phyloP scores from a whole-genome alignment of 179 eudicot genomes.

The Corrigiola litoralis region DNA sequence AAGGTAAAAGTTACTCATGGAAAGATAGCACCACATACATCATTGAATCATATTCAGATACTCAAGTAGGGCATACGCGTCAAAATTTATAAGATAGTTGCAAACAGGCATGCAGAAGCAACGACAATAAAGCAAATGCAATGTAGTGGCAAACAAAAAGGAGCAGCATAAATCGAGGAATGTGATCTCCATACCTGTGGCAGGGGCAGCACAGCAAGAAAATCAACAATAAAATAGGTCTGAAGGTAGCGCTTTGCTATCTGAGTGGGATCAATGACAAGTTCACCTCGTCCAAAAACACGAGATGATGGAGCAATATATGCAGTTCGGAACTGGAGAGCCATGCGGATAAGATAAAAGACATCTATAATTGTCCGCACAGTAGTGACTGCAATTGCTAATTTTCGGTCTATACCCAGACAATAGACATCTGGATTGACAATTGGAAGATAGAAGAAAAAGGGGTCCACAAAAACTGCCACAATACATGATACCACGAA shows the following conservation, averaged over 20 bases:
- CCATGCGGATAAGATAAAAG: constrained; percentile 89
- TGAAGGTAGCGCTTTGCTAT: constrained; percentile 85
- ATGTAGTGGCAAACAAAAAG: neutral
- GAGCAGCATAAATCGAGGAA: neutral
- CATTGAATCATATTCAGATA: too few species aligned
- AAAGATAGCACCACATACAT: too few species aligned
- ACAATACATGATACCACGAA: constrained; percentile 85
- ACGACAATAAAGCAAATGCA: neutral
- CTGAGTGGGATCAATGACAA: constrained; percentile 81
- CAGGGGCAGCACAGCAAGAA: constrained; percentile 88
- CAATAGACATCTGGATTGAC: constrained; percentile 42
- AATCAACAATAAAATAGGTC: constrained; percentile 74
- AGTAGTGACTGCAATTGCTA: constrained; percentile 76
- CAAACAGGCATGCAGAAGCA: neutral
- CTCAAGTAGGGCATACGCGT: too few species aligned
- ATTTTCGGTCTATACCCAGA: constrained; percentile 63
- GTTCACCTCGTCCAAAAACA: constrained; percentile 99
- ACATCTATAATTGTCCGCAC: constrained; percentile 76
- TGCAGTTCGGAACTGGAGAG: constrained; percentile 90
- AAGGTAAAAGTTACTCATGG: too few species aligned
- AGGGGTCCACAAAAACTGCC: constrained; percentile 83
- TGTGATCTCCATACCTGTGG: constrained; percentile 67
- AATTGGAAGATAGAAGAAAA: constrained; percentile 90
- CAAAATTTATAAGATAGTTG: neutral
- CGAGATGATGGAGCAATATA: constrained; percentile 98